Evolutionary conservation across 176 grass and related monocot genomes (phyloP).

Genomic region (Carex parvula): DNA sequence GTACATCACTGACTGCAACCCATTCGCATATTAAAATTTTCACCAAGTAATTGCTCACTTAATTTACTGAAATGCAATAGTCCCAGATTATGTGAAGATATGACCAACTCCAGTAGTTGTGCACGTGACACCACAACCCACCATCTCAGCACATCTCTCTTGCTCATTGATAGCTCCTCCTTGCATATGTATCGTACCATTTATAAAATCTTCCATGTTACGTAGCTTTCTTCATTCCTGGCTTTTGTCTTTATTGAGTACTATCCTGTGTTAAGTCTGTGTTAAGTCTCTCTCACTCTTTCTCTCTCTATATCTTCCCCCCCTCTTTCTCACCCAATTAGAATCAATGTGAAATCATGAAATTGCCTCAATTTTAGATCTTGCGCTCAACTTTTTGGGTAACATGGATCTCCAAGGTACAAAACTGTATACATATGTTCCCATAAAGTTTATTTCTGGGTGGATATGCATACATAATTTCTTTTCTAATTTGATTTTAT

Average conservation of each 20-base stretch:
- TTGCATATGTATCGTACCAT: not conserved
- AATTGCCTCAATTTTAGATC: not conserved
- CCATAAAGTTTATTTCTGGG: not conserved
- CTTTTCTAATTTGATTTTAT: not conserved
- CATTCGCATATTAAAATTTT: not conserved
- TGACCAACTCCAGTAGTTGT: not conserved
- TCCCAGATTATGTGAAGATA: not conserved
- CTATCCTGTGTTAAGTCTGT: not conserved
- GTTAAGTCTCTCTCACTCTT: not conserved
- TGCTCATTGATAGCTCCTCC: not conserved
- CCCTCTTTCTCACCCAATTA: not conserved
- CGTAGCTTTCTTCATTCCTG: slow-evolving; percentile 13
- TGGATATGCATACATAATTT: not conserved
- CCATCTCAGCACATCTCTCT: not conserved
- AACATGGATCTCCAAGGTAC: not conserved
- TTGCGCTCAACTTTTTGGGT: not conserved
- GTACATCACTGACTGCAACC: not conserved
- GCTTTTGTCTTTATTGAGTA: slow-evolving; percentile 8
- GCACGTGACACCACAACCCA: not conserved
- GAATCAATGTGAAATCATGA: not conserved
- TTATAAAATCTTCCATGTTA: not conserved
- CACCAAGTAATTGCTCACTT: not conserved
- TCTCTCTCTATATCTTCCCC: not conserved
- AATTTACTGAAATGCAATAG: not conserved
- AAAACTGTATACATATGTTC: not conserved